A percentile compares a stretch with the other conserved stretches of the same genome.
phyloP scores from a whole-genome alignment of 1,284 basidiomycete genomes.

The Pseudozyma sp. region DNA sequence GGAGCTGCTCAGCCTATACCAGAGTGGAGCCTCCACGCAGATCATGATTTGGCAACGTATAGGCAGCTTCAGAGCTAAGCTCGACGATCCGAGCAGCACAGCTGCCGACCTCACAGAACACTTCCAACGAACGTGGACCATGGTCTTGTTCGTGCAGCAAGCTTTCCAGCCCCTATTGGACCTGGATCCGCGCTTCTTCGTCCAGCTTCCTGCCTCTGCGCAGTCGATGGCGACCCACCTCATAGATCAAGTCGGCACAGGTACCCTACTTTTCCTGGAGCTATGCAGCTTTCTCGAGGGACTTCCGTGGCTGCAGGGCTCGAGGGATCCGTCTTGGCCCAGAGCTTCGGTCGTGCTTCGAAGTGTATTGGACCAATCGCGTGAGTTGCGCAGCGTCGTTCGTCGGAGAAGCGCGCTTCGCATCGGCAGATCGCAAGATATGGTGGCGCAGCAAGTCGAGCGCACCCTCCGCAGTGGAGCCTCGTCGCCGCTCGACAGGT shows the following conservation, averaged over 20 bases:
- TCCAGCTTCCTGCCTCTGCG: conserved; percentile 36
- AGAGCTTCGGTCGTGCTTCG: conserved; percentile 33
- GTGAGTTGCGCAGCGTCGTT: conserved; percentile 22
- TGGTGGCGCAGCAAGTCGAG: conserved; percentile 35
- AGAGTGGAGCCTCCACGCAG: conserved; percentile 33
- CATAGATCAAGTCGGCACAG: conserved; percentile 30
- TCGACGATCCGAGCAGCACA: conserved; percentile 21
- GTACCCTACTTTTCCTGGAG: conserved; percentile 39
- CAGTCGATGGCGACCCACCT: conserved; percentile 36
- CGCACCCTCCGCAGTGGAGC: conserved; percentile 21
- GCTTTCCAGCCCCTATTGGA: conserved; percentile 34
- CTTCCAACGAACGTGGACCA: conserved; percentile 31
- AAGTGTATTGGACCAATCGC: conserved; percentile 20
- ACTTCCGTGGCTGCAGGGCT: conserved; percentile 34
- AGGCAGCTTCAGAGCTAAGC: conserved; percentile 27
- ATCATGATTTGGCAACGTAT: conserved; percentile 47
- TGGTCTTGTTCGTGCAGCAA: conserved; percentile 32
- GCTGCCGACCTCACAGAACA: conserved; percentile 16
- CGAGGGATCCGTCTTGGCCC: conserved; percentile 34
- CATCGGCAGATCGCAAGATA: conserved; percentile 17
- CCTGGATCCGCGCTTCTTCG: conserved; percentile 21
- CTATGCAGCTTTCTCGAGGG: conserved; percentile 43
- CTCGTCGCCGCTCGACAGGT: conserved; percentile 16
- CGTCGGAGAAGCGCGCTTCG: conserved; percentile 41
- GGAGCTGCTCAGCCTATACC: conserved; percentile 29